Evolutionary conservation across 768 basidiomycete genomes (phyloP), one percentile per base, ranked within the genome.

Genomic region (Trichaptum fuscoviolaceum): DNA sequence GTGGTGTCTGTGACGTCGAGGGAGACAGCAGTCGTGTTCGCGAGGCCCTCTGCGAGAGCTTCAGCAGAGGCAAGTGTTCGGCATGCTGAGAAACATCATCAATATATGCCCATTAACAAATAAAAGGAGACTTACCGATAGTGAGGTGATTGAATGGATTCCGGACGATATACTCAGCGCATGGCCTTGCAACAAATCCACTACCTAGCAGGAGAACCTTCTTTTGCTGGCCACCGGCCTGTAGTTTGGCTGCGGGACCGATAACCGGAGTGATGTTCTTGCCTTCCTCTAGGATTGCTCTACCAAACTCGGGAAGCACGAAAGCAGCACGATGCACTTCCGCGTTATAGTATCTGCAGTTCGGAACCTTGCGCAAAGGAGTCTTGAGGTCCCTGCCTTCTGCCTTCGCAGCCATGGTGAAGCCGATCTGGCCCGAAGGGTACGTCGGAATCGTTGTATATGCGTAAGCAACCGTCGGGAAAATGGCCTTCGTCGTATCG

Each of bases 381-480:
- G 82, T 87, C 64, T 81, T 84, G 69, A 99, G 79, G 74, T 91
- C 86, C 64, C 92, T 83, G 27, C 80, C 82, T 18, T 80, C 77
- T 30, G 89, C 89, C 78, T 91, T 95, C 65, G 95, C 89, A 76
- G 91, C 93, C 60, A 98, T 82, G 70, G 96, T 84, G 80, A 96
- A 96, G 25, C 97, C 96, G 72, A 99, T 99, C 75, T 96, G 95
- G 42, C 97, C 97, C n/a, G 92, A 90, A 23, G 97, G 97, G 79
- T 99, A 99, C 18, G 96, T 97, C 0, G 96, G 96, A 70, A 99
- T 96, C 24, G 95, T 98, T 67, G 95, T 96, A 79, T 84, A 97
- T 18, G 95, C 97, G 75, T 97, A 99, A 73, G 94, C 90, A 57
- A 88, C 82, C 20, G 86, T 85, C 52, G 90, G 83, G 83, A 98